Evolutionary conservation across 306 rosid genomes (phyloP), one percentile per base, ranked within the genome.

Genomic region (Biancaea sappan): DNA sequence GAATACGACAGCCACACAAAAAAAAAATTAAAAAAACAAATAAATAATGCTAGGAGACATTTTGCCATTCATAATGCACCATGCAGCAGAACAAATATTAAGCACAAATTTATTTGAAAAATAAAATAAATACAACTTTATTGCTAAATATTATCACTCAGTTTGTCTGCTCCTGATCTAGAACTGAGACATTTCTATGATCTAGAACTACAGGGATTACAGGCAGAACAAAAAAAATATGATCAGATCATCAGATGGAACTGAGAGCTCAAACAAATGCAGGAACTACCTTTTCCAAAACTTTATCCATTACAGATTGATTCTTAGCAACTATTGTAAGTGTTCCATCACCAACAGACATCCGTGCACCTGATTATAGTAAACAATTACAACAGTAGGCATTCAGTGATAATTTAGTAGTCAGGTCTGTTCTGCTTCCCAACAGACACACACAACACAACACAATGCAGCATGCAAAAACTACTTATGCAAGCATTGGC

Each of bases 311-410:
- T 72, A 83, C 85, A 71, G 91, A 77, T 74, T 87, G 89, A 80
- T 88, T 91, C 83, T 91, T 94, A 40, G 96, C 92, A 76, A 85
- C 80, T 78, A 94, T 71, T 52, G 97, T 94, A 70, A 94, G 93
- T 50, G 96, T 80, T 78, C 95, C 96, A 80, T 91, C 98, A n/a
- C 88, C 87, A 21, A 94, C 95, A 8, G 96, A 89, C 43, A 94
- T 72, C 44, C 97, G 89, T 57, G 89, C 96, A 84, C 98, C 98
- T 94, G 89, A 57, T 65, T 59, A 71, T 47, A 37, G 68, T 28
- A 43, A 59, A 29, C 46, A 75, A 76, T 34, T 78, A 52, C 59
- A 28, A 71, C 47, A 87, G 71, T 66, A 43, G 72, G 52, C 44
- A 61, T 31, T 44, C 60, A 35, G 6, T 12, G 29, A 64, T 35